Evolutionary conservation across 306 rosid genomes (phyloP).

Genomic region (Delonix regia): DNA sequence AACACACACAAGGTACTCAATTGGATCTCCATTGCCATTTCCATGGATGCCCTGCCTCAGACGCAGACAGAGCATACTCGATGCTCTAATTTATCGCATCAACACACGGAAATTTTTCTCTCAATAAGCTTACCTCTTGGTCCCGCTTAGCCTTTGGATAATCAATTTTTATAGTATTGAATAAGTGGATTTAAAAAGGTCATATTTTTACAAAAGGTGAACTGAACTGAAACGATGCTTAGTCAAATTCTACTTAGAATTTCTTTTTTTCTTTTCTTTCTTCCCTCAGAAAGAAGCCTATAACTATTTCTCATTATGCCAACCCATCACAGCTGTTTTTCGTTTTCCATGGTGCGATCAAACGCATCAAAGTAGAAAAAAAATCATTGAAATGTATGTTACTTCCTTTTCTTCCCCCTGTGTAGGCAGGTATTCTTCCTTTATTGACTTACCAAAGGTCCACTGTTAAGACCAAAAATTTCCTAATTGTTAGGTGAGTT

Average conservation of each 20-base stretch:
- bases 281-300: neutral
- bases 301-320: neutral
- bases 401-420: slow-evolving; percentile 4
- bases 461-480: neutral
- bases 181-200: neutral
- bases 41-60: slow-evolving; percentile 8
- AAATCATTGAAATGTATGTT: neutral
- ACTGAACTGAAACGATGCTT: neutral
- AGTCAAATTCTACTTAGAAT: neutral
- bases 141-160: neutral
- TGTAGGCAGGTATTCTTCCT: neutral
- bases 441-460: neutral
- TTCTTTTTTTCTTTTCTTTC: neutral
- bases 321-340: neutral
- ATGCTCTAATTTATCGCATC: slow-evolving; percentile 31
- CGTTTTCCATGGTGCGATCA: neutral
- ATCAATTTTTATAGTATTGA: neutral
- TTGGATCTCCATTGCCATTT: slow-evolving; percentile 41
- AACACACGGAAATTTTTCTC: slow-evolving; percentile 9
- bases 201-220: neutral
- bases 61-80: slow-evolving; percentile 19
- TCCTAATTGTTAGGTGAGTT: neutral
- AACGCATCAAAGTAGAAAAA: neutral
- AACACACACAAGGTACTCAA: slow-evolving; percentile 36
- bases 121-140: neutral